Percentiles rank a stretch among this genome's conserved stretches.
phyloP scores from a whole-genome alignment of 768 basidiomycete genomes.

The Russula sp. region DNA sequence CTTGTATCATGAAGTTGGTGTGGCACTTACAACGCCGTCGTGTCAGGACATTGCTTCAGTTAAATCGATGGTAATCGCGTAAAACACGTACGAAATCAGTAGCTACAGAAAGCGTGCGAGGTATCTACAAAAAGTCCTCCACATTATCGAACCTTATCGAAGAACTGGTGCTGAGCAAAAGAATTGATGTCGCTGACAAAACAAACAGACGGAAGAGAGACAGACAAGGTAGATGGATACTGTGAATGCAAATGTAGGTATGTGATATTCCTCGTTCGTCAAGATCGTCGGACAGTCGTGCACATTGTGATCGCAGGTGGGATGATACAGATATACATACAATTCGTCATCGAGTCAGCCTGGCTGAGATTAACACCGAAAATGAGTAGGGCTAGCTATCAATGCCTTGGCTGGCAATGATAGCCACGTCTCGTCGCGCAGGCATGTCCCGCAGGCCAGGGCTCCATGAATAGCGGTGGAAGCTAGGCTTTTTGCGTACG shows the following conservation, averaged over 20 bases:
- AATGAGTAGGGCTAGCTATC: constrained; percentile 9
- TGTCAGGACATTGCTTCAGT: not conserved
- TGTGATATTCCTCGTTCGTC: constrained; percentile 20
- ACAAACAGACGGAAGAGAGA: not conserved
- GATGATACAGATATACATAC: constrained; percentile 20
- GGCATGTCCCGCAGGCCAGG: constrained; percentile 20
- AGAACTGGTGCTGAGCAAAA: not conserved
- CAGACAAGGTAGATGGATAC: constrained; percentile 11
- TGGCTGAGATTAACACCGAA: not conserved
- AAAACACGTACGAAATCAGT: constrained; percentile 11
- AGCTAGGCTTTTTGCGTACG: constrained; percentile 38
- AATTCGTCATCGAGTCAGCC: constrained; percentile 8
- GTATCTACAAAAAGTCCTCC: constrained; percentile 15
- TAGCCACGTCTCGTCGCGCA: constrained; percentile 12
- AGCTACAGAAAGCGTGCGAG: constrained; percentile 17
- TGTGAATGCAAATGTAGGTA: constrained; percentile 16
- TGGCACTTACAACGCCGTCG: not conserved
- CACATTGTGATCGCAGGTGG: constrained; percentile 13
- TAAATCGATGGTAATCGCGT: constrained; percentile 4
- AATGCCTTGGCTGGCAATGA: constrained; percentile 11
- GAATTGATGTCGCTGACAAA: constrained; percentile 7
- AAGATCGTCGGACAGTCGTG: constrained; percentile 18
- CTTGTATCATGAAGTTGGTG: no score
- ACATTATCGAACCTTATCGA: not conserved
- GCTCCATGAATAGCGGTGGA: constrained; percentile 47